A percentile compares a stretch with the other conserved stretches of the same genome.
Conservation (phyloP, 2,329 filamentous ascomycete genomes). For the Paecilomyces dactylethromorphus region DNA sequence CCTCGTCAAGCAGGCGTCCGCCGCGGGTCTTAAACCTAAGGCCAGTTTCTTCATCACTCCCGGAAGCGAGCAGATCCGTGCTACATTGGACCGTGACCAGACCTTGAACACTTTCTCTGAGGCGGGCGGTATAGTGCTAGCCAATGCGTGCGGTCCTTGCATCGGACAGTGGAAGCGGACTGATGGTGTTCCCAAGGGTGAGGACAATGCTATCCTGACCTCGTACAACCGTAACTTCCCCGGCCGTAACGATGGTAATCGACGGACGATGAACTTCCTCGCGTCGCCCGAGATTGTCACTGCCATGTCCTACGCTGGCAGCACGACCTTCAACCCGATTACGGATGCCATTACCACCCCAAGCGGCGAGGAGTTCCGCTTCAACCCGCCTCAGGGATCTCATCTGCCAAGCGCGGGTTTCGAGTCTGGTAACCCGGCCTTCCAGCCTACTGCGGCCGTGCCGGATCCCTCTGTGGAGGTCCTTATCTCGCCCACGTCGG, state of each 20-base stretch:
- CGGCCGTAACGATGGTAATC: conserved; percentile 93
- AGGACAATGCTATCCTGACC: conserved; percentile 87
- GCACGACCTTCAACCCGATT: conserved; percentile 92
- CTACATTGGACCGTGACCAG: conserved; percentile 82
- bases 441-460: conserved; percentile 65
- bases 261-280: conserved; percentile 96
- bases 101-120: conserved; percentile 79
- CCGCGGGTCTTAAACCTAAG: conserved; percentile 83
- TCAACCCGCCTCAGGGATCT: conserved; percentile 62
- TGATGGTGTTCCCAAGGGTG: conserved; percentile 76
- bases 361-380: conserved; percentile 75
- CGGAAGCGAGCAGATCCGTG: conserved; percentile 92
- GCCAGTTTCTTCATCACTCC: conserved; percentile 94
- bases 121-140: conserved; percentile 82
- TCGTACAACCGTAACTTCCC: conserved; percentile 99
- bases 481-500: conserved; percentile 77
- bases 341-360: conserved; percentile 78
- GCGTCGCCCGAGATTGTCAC: conserved; percentile 95
- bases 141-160: conserved; percentile 91
- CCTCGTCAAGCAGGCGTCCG: conserved; percentile 82
- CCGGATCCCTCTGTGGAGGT: conserved; percentile 67
- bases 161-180: conserved; percentile 94
- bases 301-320: conserved; percentile 87
- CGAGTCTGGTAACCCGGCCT: conserved; percentile 65
- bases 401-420: conserved; percentile 68